phyloP scores from a whole-genome alignment of 495 filamentous ascomycete species.

The Aspergillus haitiensis region DNA sequence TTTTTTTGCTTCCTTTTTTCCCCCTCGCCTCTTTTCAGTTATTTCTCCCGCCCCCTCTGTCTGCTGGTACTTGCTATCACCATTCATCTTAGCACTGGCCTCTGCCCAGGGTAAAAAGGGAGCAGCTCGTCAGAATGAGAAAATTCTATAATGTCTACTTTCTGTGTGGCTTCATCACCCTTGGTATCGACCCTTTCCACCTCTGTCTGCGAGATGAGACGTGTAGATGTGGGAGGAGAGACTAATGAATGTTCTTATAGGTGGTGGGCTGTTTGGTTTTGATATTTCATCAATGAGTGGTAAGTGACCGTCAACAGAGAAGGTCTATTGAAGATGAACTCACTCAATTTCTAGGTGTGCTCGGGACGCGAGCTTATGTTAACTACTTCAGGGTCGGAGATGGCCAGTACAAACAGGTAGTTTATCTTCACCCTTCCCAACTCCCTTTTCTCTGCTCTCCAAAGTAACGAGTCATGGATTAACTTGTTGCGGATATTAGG shows the following conservation, averaged over 20 bases:
- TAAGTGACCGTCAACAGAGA: background rate
- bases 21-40: background rate
- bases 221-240: background rate
- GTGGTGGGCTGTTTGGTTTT: constrained; percentile 27
- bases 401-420: constrained; percentile 26
- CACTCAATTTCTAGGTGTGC: constrained; percentile 18
- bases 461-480: background rate
- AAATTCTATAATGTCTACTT: constrained; percentile 24
- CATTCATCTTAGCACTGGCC: too few species aligned
- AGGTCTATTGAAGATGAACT: background rate
- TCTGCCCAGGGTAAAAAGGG: too few species aligned
- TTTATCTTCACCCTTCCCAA: background rate
- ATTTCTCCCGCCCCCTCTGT: background rate
- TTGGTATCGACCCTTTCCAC: constrained; percentile 8
- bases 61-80: background rate
- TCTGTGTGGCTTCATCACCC: constrained; percentile 21
- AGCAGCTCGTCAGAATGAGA: constrained; percentile 15
- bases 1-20: background rate
- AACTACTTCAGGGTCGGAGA: constrained; percentile 25
- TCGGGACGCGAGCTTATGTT: constrained; percentile 23
- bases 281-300: constrained; percentile 30
- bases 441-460: background rate
- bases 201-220: background rate
- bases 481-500: constrained; percentile 5
- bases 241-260: constrained; percentile 10